phyloP scores from a whole-genome alignment of 176 grass and related monocot genomes.

The Oryza rufipogon region DNA sequence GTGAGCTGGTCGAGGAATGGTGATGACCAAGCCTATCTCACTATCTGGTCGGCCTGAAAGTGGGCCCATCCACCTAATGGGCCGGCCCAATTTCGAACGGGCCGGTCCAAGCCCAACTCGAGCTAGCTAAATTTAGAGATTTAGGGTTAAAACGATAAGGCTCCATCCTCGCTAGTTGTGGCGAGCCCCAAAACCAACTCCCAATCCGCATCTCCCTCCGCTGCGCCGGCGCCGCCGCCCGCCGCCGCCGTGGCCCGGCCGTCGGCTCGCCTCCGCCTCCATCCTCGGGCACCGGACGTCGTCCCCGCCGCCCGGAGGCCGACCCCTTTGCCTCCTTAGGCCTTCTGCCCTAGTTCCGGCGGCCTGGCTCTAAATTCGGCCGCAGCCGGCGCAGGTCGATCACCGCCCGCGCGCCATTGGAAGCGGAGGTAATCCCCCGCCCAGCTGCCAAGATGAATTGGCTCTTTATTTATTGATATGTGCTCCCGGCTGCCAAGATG shows the following conservation, averaged over 20 bases:
- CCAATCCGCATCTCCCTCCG: not conserved
- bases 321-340: too few relatives aligned
- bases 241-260: too few relatives aligned
- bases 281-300: too few relatives aligned
- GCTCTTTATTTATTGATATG: not conserved
- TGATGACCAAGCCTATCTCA: too few relatives aligned
- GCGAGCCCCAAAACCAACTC: not conserved
- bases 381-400: too few relatives aligned
- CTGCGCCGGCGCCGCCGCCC: not conserved
- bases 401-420: not conserved
- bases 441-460: not conserved
- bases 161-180: not conserved
- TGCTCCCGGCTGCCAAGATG: not conserved
- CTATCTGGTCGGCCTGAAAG: too few relatives aligned
- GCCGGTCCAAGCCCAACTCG: not conserved
- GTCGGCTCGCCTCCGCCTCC: too few relatives aligned
- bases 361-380: not conserved
- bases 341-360: too few relatives aligned
- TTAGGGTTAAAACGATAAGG: not conserved
- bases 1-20: too few relatives aligned
- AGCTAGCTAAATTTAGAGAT: not conserved
- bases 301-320: too few relatives aligned
- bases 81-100: too few relatives aligned
- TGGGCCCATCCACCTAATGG: not conserved
- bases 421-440: not conserved